phyloP scores from a whole-genome alignment of 768 basidiomycete genomes.

The Sistotremastrum niveocremeum region DNA sequence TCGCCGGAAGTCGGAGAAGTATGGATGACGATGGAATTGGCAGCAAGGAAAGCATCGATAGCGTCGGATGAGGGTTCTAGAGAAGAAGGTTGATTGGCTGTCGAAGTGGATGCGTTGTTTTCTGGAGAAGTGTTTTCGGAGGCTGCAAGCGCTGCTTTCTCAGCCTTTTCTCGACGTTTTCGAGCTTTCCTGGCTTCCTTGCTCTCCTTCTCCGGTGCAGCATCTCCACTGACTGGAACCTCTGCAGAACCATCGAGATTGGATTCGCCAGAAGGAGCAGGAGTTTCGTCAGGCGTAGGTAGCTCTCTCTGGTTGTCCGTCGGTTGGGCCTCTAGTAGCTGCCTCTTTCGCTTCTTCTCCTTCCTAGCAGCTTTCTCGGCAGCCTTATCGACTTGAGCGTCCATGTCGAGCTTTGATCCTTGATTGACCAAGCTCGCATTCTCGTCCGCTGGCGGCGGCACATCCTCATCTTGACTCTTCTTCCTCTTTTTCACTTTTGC shows the following conservation, averaged over 20 bases:
- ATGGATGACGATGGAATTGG: slow-evolving; percentile 64
- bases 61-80: slow-evolving; percentile 24
- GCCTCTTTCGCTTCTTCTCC: slow-evolving; percentile 1
- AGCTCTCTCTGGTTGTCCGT: not conserved
- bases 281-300: not conserved
- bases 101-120: not conserved
- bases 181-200: slow-evolving; percentile 3
- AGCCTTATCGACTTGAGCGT: not conserved
- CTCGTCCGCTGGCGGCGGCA: too few species aligned
- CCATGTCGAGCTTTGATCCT: too few species aligned
- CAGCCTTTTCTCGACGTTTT: slow-evolving; percentile 2
- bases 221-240: not conserved
- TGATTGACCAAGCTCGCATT: too few species aligned
- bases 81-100: slow-evolving; percentile 13
- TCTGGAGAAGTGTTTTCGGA: not conserved
- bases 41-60: slow-evolving; percentile 48
- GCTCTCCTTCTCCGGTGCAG: slow-evolving; percentile 1
- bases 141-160: not conserved
- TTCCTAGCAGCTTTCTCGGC: slow-evolving; percentile 3
- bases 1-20: slow-evolving; percentile 30
- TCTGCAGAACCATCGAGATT: not conserved
- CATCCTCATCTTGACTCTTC: too few species aligned
- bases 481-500: too few species aligned
- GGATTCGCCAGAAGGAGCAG: not conserved
- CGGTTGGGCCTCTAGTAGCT: not conserved